These are phyloP conservation scores for Cyphellophora europaea DNA, from an alignment of 2,329 filamentous ascomycete genomes.

Conservation along the genomic window DNA sequence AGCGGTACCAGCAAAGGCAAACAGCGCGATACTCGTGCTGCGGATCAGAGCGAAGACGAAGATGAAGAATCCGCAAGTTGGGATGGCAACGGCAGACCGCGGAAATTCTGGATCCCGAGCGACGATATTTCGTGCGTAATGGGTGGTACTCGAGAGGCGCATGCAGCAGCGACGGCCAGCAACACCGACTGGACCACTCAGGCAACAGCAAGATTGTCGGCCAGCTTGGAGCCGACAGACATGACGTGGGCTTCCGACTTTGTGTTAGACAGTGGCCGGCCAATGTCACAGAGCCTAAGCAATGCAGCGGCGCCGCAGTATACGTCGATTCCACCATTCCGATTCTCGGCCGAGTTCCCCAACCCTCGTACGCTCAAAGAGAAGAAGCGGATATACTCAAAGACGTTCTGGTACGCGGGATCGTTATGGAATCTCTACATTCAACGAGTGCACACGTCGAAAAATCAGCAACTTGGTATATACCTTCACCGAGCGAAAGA, in stretches of 20 bases:
- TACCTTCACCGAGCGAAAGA: slow-evolving; percentile 52
- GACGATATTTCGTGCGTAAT: slow-evolving; percentile 48
- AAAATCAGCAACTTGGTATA: slow-evolving; percentile 48
- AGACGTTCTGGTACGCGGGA: slow-evolving; percentile 51
- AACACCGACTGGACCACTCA: slow-evolving; percentile 25
- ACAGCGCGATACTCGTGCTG: slow-evolving; percentile 22
- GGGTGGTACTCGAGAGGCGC: slow-evolving; percentile 43
- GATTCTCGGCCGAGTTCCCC: slow-evolving; percentile 50
- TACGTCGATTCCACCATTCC: slow-evolving; percentile 48
- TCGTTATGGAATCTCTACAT: slow-evolving; percentile 55
- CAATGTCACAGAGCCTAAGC: slow-evolving; percentile 10
- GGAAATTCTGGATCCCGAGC: slow-evolving; percentile 49
- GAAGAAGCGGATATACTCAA: slow-evolving; percentile 49
- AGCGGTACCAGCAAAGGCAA: slow-evolving; percentile 32
- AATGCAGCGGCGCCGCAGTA: slow-evolving; percentile 25
- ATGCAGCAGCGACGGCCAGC: slow-evolving; percentile 36
- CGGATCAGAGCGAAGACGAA: slow-evolving; percentile 14
- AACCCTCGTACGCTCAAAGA: slow-evolving; percentile 48
- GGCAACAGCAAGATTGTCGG: slow-evolving; percentile 33
- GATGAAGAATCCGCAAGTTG: slow-evolving; percentile 39
- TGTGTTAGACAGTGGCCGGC: slow-evolving; percentile 20
- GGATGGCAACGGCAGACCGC: slow-evolving; percentile 44
- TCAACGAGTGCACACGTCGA: slow-evolving; percentile 46
- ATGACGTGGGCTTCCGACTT: slow-evolving; percentile 49
- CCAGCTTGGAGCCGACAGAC: slow-evolving; percentile 44